Percentiles rank a stretch among this genome's conserved stretches.
These are phyloP conservation scores for Tilletia caries DNA, from an alignment of 1,284 basidiomycete species.

Conservation along the genomic window DNA sequence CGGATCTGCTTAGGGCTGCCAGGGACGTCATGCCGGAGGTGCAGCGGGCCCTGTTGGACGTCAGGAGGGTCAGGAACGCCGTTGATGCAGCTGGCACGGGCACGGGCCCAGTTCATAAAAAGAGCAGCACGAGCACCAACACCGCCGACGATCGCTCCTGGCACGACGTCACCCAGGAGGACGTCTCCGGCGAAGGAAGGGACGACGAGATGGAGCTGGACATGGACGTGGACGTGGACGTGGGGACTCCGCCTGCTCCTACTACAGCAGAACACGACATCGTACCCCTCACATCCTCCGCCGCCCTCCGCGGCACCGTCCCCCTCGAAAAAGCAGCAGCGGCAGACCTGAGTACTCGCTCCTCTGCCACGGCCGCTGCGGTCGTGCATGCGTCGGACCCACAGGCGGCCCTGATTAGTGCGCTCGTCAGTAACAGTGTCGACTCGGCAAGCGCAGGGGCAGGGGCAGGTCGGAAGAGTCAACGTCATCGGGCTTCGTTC, in stretches of 20 bases:
- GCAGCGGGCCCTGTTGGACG: background rate
- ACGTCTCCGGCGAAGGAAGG: background rate
- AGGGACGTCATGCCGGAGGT: slow-evolving; percentile 1
- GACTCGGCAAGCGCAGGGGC: background rate
- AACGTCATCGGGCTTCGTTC: background rate
- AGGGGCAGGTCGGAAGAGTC: background rate
- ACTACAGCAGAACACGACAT: background rate
- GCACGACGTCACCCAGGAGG: background rate
- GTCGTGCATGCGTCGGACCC: slow-evolving; percentile 1
- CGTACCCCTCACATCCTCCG: background rate
- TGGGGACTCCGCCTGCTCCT: background rate
- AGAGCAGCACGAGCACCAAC: too few relatives aligned
- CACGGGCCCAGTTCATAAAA: too few relatives aligned
- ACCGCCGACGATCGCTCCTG: background rate
- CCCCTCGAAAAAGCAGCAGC: background rate
- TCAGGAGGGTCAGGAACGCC: background rate
- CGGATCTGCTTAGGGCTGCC: background rate
- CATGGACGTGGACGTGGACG: background rate
- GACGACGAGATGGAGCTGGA: too few relatives aligned
- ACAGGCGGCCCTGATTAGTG: background rate
- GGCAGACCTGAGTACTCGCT: background rate
- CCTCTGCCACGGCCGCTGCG: background rate
- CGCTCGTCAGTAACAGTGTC: background rate
- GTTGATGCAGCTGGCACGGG: background rate
- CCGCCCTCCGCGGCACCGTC: background rate